Conservation (phyloP, 2,329 filamentous ascomycete species). For the Ophidiomyces ophidiicola region DNA sequence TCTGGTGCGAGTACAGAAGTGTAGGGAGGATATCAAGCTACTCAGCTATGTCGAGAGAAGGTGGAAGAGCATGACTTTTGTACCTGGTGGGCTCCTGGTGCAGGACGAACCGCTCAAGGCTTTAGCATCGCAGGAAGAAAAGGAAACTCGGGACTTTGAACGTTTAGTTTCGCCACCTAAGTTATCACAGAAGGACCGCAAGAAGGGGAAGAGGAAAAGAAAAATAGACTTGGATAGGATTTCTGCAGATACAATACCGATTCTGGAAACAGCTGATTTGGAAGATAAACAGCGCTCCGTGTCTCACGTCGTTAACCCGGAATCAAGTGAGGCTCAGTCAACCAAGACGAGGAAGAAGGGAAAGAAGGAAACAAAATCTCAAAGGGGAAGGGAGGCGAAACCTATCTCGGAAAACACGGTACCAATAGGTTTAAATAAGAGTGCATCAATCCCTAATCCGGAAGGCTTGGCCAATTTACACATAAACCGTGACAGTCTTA, state of each 20-base stretch:
- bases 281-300: too few species aligned
- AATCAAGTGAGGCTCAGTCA: background rate
- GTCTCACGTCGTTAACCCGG: too few species aligned
- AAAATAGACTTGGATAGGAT: conserved; percentile 13
- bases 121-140: conserved; percentile 39
- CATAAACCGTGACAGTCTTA: conserved; percentile 34
- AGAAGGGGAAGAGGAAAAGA: conserved; percentile 14
- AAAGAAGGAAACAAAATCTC: conserved; percentile 29
- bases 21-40: conserved; percentile 57
- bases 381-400: too few species aligned
- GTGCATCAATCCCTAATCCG: too few species aligned
- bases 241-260: background rate
- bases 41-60: conserved; percentile 61
- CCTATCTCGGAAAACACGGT: too few species aligned
- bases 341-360: conserved; percentile 19
- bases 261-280: background rate
- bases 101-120: conserved; percentile 33
- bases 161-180: conserved; percentile 17
- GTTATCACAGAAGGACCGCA: conserved; percentile 24
- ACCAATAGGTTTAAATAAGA: too few species aligned
- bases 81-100: conserved; percentile 64
- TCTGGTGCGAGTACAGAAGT: conserved; percentile 56
- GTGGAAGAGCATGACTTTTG: conserved; percentile 73
- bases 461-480: conserved; percentile 16
- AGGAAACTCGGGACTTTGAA: conserved; percentile 35